Percentiles rank a stretch among this genome's conserved stretches.
Conservation (phyloP, 1,284 basidiomycete species). For the Cerioporus squamosus region DNA sequence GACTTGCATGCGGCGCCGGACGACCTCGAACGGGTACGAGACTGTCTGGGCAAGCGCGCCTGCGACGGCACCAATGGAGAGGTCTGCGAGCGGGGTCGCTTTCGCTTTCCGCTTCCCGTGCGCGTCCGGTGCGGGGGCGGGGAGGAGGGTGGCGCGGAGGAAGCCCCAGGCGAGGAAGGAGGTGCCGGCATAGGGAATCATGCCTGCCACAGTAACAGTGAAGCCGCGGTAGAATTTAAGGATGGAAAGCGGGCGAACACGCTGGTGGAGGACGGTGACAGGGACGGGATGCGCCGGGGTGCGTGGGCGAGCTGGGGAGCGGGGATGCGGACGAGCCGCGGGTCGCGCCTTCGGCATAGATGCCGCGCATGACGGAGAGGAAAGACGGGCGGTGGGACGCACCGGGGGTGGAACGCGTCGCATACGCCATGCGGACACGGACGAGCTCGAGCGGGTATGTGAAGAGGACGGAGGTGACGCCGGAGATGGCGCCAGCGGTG, state of each 20-base stretch:
- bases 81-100: constrained; percentile 56
- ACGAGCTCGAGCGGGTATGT: constrained; percentile 97
- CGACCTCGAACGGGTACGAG: constrained; percentile 96
- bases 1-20: constrained; percentile 95
- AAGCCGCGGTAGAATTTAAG: constrained; percentile 98
- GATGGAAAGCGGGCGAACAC: constrained; percentile 61
- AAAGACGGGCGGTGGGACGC: constrained; percentile 57
- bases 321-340: constrained; percentile 21
- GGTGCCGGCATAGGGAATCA: constrained; percentile 98
- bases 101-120: constrained; percentile 31
- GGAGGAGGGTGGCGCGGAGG: constrained; percentile 71
- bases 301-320: too few species aligned
- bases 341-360: constrained; percentile 78
- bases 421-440: constrained; percentile 93
- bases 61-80: constrained; percentile 88
- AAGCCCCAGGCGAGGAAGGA: constrained; percentile 94
- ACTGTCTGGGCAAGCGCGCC: constrained; percentile 90
- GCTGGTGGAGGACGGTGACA: constrained; percentile 14
- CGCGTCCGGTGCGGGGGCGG: constrained; percentile 32
- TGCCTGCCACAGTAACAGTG: constrained; percentile 85
- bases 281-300: too few species aligned
- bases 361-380: constrained; percentile 59
- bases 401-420: constrained; percentile 54
- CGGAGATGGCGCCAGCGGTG: constrained; percentile 86
- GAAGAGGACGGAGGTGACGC: constrained; percentile 86